Evolutionary conservation across 805 yeast species (phyloP), one percentile per base, ranked within the genome.

Genomic region (Yamadazyma takamatsuzukensis): DNA sequence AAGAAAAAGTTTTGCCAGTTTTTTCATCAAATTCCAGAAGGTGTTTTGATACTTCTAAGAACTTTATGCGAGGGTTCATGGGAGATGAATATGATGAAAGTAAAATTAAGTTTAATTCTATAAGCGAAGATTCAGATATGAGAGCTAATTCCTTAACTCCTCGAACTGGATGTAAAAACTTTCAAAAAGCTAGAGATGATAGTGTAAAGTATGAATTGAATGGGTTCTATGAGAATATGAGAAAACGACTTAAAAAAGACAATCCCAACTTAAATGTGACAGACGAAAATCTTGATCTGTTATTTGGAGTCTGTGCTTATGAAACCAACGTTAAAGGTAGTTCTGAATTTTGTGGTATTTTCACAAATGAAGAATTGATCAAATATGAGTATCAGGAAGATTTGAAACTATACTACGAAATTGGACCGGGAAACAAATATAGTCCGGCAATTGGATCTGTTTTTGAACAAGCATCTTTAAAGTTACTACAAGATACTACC

Each of bases 241-340:
- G 5, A 13, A n/a, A 24, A 11, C n/a, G n/a, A n/a, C 8, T 21
- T 11, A 15, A 24, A 15, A 24, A 18, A 8, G 41, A 36, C 4
- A 41, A 41, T 22, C 45, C 45, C 3, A 79, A 76, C 4, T 48
- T 64, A 36, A 59, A 75, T 41, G 39, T 83, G 29, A 68, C 77
- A 3, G 48, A 64, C 2, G 46, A 51, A 21, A 89, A 85, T 44
- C 72, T 78, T 14, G 56, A 51, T 24, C 55, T 53, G 17, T 45
- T 84, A 40, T 77, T 81, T 45, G 64, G 67, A 7, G 69, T 77
- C 56, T 83, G 94, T 59, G 87, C 86, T 3, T 85, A 69, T 52
- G 95, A 86, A 55, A 58, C 83, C 31, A 85, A 84, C 36, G 83
- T 78, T 9, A 67, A 65, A 37, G 94, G 90, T 10, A 50, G 59